phyloP scores from a whole-genome alignment of 1,284 basidiomycete genomes.

The Marasmius oreades region DNA sequence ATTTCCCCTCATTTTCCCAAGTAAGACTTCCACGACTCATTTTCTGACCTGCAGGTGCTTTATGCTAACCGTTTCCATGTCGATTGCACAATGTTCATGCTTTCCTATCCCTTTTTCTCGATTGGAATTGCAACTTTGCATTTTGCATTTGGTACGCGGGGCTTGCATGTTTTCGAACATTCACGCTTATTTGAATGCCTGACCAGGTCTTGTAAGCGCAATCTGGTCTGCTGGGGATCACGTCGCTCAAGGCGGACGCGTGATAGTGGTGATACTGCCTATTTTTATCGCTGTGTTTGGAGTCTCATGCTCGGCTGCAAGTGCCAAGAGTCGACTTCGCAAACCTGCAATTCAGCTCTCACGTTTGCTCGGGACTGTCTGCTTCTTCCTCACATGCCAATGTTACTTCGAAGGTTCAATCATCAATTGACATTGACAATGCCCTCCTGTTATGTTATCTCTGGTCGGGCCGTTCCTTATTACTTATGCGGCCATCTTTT shows the following conservation, averaged over 20 bases:
- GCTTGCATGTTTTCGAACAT: not conserved
- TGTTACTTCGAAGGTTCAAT: too few species aligned
- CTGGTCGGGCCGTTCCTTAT: too few species aligned
- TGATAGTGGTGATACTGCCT: too few species aligned
- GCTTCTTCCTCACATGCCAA: too few species aligned
- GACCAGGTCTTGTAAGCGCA: not conserved
- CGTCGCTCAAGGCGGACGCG: not conserved
- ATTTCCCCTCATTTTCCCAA: not conserved
- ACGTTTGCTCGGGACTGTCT: too few species aligned
- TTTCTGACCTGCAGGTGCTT: not conserved
- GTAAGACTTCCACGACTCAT: not conserved
- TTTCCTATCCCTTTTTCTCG: slow-evolving; percentile 1
- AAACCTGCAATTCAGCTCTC: too few species aligned
- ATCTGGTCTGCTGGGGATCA: not conserved
- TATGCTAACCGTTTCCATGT: not conserved
- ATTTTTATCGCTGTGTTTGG: too few species aligned
- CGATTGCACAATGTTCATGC: not conserved
- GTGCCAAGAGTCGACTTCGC: too few species aligned
- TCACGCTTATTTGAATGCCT: not conserved
- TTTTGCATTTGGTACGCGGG: not conserved
- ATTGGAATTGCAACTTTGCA: slow-evolving; percentile 18
- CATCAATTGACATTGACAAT: too few species aligned
- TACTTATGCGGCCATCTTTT: too few species aligned
- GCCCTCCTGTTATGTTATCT: too few species aligned
- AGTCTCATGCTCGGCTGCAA: too few species aligned